Percentiles rank a stretch among this genome's conserved stretches.
Evolutionary conservation across 371 early-diverging fungal genomes (phyloP).

Genomic region (Smittium culicis): DNA sequence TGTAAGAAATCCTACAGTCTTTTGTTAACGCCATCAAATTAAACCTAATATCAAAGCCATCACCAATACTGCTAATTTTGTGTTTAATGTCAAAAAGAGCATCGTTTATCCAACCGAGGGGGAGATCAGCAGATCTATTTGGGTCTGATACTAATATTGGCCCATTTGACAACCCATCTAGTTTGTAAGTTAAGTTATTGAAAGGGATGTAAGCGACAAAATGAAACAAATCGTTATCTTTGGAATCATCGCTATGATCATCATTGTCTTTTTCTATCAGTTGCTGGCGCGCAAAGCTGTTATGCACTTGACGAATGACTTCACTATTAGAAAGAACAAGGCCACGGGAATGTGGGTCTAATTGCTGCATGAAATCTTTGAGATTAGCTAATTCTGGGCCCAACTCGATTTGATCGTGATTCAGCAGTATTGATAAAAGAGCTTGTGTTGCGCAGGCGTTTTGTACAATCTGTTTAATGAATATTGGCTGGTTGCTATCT

Average conservation of each 20-base stretch:
- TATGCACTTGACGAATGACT: slow-evolving; percentile 63
- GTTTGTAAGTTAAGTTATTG: slow-evolving; percentile 62
- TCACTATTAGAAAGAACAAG: slow-evolving; percentile 72
- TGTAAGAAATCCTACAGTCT: slow-evolving; percentile 42
- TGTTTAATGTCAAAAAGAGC: slow-evolving; percentile 54
- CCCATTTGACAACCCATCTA: slow-evolving; percentile 68
- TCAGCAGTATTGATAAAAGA: slow-evolving; percentile 70
- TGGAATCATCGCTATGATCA: slow-evolving; percentile 36
- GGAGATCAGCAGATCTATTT: slow-evolving; percentile 36
- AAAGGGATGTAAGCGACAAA: slow-evolving; percentile 76
- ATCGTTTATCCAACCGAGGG: slow-evolving; percentile 44
- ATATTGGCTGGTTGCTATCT: slow-evolving; percentile 38
- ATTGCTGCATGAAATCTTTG: slow-evolving; percentile 58
- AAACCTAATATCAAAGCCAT: slow-evolving; percentile 54
- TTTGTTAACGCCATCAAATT: slow-evolving; percentile 73
- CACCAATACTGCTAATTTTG: slow-evolving; percentile 42
- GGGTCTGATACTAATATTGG: slow-evolving; percentile 33
- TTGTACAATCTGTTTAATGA: slow-evolving; percentile 47
- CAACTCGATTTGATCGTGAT: slow-evolving; percentile 49
- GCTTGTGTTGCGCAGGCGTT: slow-evolving; percentile 95
- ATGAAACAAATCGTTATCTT: slow-evolving; percentile 72
- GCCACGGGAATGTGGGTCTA: slow-evolving; percentile 74
- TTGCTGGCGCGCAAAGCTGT: slow-evolving; percentile 66
- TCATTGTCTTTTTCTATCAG: slow-evolving; percentile 50
- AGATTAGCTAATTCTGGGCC: slow-evolving; percentile 58